phyloP scores from a whole-genome alignment of 371 early-diverging fungal genomes.

The Apophysomyces trapeziformis region DNA sequence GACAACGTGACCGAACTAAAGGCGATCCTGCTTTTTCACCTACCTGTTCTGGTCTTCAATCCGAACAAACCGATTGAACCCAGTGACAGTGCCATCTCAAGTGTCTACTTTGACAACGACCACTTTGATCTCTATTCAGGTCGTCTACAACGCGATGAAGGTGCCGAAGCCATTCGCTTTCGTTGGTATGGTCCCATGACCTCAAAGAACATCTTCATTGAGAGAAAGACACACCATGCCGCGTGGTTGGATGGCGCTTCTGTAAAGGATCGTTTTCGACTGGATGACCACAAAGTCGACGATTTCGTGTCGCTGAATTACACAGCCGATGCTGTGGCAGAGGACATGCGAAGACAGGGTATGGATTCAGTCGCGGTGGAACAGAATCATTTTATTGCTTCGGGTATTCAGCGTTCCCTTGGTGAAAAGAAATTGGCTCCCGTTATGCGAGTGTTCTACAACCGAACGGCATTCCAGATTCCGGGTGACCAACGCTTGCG shows the following conservation, averaged over 20 bases:
- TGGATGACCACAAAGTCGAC: conserved; percentile 91
- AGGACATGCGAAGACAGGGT: conserved; percentile 75
- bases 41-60: conserved; percentile 94
- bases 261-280: conserved; percentile 93
- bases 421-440: conserved; percentile 82
- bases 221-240: conserved; percentile 98
- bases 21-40: conserved; percentile 87
- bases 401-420: conserved; percentile 85
- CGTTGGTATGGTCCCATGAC: conserved; percentile 86
- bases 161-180: conserved; percentile 91
- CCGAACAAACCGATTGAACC: conserved; percentile 69
- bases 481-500: conserved; percentile 97
- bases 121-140: conserved; percentile 90
- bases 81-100: conserved; percentile 88
- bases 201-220: conserved; percentile 82
- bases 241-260: conserved; percentile 97
- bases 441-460: conserved; percentile 93
- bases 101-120: conserved; percentile 96
- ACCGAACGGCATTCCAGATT: conserved; percentile 98
- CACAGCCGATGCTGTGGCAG: conserved; percentile 73
- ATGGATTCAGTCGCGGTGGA: conserved; percentile 76
- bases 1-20: conserved; percentile 98
- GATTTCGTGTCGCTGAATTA: conserved; percentile 83
- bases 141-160: conserved; percentile 91
- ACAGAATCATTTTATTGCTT: conserved; percentile 73